phyloP scores from a whole-genome alignment of 306 rosid genomes.

The Prunus mongolica region DNA sequence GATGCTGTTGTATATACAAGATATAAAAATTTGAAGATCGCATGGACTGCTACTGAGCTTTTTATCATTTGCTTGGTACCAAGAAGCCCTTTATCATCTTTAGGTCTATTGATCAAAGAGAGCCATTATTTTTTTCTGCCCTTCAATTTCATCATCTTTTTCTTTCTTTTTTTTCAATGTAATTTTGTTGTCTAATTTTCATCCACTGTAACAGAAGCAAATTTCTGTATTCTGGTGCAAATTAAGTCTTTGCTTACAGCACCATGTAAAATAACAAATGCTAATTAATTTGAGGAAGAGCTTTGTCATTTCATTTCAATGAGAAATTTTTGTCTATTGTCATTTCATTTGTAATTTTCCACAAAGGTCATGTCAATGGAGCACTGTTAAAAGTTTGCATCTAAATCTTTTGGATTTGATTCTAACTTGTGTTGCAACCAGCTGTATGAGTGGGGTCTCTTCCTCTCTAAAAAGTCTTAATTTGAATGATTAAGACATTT shows the following conservation, averaged over 20 bases:
- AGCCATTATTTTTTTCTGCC: slow-evolving; percentile 27
- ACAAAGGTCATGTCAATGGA: slow-evolving; percentile 66
- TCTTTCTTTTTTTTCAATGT: slow-evolving; percentile 12
- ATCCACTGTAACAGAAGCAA: slow-evolving; percentile 59
- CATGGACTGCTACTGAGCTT: slow-evolving; percentile 37
- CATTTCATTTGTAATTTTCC: slow-evolving; percentile 15
- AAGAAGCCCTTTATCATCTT: slow-evolving; percentile 20
- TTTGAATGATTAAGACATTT: slow-evolving; percentile 56
- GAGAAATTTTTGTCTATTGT: slow-evolving; percentile 16
- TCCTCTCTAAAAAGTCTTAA: slow-evolving; percentile 43
- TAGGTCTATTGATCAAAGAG: slow-evolving; percentile 37
- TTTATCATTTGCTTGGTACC: slow-evolving; percentile 25
- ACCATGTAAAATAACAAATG: slow-evolving; percentile 61
- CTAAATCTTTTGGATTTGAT: slow-evolving; percentile 66
- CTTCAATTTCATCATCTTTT: slow-evolving; percentile 8
- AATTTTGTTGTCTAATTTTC: slow-evolving; percentile 46
- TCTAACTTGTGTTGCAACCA: slow-evolving; percentile 75
- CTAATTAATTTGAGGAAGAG: slow-evolving; percentile 44
- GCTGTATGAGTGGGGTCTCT: slow-evolving; percentile 80
- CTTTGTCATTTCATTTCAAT: slow-evolving; percentile 35
- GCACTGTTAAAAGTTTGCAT: slow-evolving; percentile 29
- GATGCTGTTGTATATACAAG: slow-evolving; percentile 59
- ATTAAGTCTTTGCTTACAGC: slow-evolving; percentile 32
- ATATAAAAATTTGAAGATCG: slow-evolving; percentile 44
- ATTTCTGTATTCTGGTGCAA: slow-evolving; percentile 48